A percentile compares a stretch with the other conserved stretches of the same genome.
phyloP scores from a whole-genome alignment of 2,329 filamentous ascomycete genomes.

The Xylariaceae sp. region DNA sequence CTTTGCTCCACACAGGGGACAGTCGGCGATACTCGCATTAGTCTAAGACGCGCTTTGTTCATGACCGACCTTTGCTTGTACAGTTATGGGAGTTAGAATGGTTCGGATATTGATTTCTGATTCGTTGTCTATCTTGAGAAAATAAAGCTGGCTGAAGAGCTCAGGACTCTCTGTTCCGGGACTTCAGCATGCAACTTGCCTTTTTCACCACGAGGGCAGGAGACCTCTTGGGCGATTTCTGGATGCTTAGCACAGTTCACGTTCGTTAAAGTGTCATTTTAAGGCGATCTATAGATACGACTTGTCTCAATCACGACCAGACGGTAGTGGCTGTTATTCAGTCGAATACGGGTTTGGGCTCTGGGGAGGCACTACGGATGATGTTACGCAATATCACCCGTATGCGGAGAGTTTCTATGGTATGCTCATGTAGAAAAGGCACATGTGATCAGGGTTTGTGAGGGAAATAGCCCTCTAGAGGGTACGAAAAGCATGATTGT shows the following conservation, averaged over 20 bases:
- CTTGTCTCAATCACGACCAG: conserved; percentile 26
- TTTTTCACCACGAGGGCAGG: conserved; percentile 33
- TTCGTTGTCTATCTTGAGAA: conserved; percentile 32
- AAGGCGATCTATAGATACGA: conserved; percentile 36
- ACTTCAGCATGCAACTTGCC: conserved; percentile 24
- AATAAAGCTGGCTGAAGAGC: conserved; percentile 5
- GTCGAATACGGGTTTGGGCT: conserved; percentile 20
- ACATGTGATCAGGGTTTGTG: conserved; percentile 17
- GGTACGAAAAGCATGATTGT: conserved; percentile 24
- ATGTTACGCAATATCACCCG: conserved; percentile 19
- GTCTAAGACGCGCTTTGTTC: conserved; percentile 10
- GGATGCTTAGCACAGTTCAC: conserved; percentile 34
- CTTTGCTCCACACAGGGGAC: not conserved
- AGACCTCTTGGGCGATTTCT: conserved; percentile 35
- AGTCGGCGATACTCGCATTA: not conserved
- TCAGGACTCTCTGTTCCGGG: conserved; percentile 2
- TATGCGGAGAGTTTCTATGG: conserved; percentile 10
- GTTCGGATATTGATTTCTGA: conserved; percentile 28
- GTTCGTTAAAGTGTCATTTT: conserved; percentile 30
- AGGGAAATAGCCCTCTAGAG: conserved; percentile 17
- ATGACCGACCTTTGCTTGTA: conserved; percentile 26
- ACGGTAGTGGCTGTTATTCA: conserved; percentile 21
- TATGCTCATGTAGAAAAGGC: conserved; percentile 26
- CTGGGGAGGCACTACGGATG: conserved; percentile 19
- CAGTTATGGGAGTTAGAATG: conserved; percentile 35